These are phyloP conservation scores for Saturnispora kantuleensis DNA, from an alignment of 805 yeast genomes.

Conservation along the genomic window DNA sequence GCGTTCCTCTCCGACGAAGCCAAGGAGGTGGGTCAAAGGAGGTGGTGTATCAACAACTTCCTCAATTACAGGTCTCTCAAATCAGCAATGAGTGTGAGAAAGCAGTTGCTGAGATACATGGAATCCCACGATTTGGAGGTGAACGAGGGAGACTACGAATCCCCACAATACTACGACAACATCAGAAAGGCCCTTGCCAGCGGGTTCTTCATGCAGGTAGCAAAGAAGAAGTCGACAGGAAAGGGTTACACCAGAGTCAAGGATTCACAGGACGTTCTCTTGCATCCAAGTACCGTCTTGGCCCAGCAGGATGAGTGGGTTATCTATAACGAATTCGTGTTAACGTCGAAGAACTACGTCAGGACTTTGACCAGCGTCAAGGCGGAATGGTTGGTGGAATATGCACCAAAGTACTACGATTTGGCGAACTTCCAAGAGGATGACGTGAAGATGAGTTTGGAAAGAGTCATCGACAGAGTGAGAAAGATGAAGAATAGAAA, in stretches of 20 bases:
- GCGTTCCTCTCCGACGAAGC: constrained; percentile 76
- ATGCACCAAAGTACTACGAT: constrained; percentile 66
- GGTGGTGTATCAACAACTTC: constrained; percentile 91
- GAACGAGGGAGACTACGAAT: constrained; percentile 56
- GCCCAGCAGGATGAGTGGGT: constrained; percentile 91
- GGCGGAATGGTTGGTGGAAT: constrained; percentile 86
- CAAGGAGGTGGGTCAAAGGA: constrained; percentile 48
- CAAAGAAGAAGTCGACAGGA: constrained; percentile 75
- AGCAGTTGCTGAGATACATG: constrained; percentile 78
- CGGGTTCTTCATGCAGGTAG: constrained; percentile 99
- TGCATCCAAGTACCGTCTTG: constrained; percentile 89
- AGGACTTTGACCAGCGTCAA: constrained; percentile 85
- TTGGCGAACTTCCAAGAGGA: constrained; percentile 55
- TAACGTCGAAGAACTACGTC: constrained; percentile 87
- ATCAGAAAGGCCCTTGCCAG: constrained; percentile 77
- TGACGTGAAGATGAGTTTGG: constrained; percentile 61
- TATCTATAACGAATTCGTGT: constrained; percentile 87
- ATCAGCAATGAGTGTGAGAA: constrained; percentile 79
- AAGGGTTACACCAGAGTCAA: constrained; percentile 86
- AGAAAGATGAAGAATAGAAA: constrained; percentile 28
- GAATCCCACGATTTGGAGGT: constrained; percentile 67
- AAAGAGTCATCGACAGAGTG: constrained; percentile 43
- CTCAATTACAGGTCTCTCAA: constrained; percentile 74
- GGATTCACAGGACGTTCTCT: constrained; percentile 90
- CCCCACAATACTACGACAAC: constrained; percentile 58